Conservation (phyloP, 2,329 filamentous ascomycete species). For the Metarhizium guizhouense region DNA sequence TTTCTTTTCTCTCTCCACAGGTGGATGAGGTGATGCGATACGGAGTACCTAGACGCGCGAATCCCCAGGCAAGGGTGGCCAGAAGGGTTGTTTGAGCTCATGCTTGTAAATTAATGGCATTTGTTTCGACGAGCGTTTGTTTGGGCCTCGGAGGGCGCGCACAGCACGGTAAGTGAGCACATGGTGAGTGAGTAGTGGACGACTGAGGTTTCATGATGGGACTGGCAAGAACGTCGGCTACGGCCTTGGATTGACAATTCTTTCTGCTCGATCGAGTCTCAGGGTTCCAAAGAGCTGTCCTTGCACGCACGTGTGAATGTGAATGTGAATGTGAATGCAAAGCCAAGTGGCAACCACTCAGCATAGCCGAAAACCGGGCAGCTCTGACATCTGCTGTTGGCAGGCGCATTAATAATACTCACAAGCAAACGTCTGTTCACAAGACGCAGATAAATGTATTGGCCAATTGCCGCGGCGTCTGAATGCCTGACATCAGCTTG, state of each 20-base stretch:
- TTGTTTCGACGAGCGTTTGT: background rate
- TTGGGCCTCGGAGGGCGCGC: background rate
- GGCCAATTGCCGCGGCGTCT: background rate
- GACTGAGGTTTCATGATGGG: too few species aligned
- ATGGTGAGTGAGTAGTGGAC: too few species aligned
- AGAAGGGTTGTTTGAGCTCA: background rate
- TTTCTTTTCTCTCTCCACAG: background rate
- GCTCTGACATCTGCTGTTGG: background rate
- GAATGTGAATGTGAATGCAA: background rate
- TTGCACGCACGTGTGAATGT: background rate
- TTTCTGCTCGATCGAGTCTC: background rate
- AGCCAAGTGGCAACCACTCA: background rate
- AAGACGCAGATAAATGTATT: background rate
- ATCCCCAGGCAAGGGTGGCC: background rate
- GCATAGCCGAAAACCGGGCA: background rate
- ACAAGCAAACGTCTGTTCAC: background rate
- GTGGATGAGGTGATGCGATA: background rate
- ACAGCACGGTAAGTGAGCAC: too few species aligned
- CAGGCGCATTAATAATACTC: background rate
- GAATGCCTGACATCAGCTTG: background rate
- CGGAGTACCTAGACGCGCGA: background rate
- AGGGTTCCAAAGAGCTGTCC: background rate
- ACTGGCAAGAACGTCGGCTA: background rate
- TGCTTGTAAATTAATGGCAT: background rate
- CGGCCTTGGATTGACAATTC: background rate